Evolutionary conservation across 2,329 filamentous ascomycete species (phyloP).

Genomic region (Alternaria panax): DNA sequence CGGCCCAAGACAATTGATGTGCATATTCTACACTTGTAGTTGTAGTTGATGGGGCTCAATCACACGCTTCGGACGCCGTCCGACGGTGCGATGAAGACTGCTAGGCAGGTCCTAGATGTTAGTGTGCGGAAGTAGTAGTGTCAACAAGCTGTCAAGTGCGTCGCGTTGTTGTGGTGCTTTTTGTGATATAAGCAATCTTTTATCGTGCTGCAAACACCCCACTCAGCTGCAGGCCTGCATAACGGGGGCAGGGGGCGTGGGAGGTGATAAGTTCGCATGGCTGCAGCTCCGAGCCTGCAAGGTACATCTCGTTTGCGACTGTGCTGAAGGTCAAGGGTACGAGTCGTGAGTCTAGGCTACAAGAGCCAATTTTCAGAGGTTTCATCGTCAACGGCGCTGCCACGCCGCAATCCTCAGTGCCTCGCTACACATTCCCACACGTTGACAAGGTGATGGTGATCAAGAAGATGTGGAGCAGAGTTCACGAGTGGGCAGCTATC

Average conservation of each 20-base stretch:
- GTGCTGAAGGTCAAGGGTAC: conserved; percentile 19
- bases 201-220: conserved; percentile 10
- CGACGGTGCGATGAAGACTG: conserved; percentile 2
- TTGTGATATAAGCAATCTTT: conserved; percentile 16
- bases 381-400: conserved; percentile 11
- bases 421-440: background rate
- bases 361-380: conserved; percentile 17
- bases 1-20: background rate
- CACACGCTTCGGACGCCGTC: conserved; percentile 11
- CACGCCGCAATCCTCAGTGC: conserved; percentile 1
- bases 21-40: conserved; percentile 5
- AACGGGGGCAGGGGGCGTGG: conserved; percentile 13
- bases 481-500: background rate
- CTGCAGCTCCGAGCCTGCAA: conserved; percentile 21
- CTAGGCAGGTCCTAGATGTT: background rate
- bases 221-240: conserved; percentile 7
- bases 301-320: conserved; percentile 19
- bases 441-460: background rate
- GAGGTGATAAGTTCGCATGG: conserved; percentile 17
- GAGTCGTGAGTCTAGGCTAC: conserved; percentile 17
- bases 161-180: conserved; percentile 14
- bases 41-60: background rate
- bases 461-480: background rate
- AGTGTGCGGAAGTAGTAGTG: background rate
- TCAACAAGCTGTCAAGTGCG: background rate